phyloP scores from a whole-genome alignment of 1,139 yeast species.

The Pneumocystis jirovecii region DNA sequence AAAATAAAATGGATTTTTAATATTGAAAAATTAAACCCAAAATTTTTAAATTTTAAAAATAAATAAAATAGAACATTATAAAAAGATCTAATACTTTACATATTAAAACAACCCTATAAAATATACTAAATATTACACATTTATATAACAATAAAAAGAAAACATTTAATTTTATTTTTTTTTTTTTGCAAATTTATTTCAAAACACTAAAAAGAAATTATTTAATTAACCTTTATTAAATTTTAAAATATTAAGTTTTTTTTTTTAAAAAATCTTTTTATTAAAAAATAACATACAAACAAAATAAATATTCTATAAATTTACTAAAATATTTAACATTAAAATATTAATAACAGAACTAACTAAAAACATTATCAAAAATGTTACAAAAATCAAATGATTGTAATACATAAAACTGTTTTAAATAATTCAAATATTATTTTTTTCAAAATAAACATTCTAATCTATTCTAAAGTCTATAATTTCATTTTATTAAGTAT shows the following conservation, averaged over 20 bases:
- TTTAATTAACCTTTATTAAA: too few species aligned
- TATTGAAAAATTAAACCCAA: not conserved
- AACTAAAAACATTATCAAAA: not conserved
- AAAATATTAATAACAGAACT: not conserved
- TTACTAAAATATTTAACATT: not conserved
- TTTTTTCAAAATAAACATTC: not conserved
- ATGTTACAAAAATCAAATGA: not conserved
- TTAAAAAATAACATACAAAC: too few species aligned
- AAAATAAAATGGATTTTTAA: too few species aligned
- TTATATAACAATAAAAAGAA: too few species aligned
- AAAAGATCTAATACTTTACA: not conserved
- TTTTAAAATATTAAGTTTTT: too few species aligned
- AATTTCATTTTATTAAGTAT: not conserved
- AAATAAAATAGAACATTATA: not conserved
- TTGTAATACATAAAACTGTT: not conserved
- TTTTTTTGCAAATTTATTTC: too few species aligned
- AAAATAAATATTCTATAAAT: too few species aligned
- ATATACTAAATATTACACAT: too few species aligned
- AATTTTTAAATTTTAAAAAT: not conserved
- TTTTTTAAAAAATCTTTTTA: too few species aligned
- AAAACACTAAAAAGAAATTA: too few species aligned
- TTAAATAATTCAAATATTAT: not conserved
- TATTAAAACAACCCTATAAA: too few species aligned
- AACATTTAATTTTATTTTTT: too few species aligned
- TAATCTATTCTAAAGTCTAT: not conserved